Base-by-base conservation (phyloP, 441 rosid species). In the Erysimum cheiri region DNA sequence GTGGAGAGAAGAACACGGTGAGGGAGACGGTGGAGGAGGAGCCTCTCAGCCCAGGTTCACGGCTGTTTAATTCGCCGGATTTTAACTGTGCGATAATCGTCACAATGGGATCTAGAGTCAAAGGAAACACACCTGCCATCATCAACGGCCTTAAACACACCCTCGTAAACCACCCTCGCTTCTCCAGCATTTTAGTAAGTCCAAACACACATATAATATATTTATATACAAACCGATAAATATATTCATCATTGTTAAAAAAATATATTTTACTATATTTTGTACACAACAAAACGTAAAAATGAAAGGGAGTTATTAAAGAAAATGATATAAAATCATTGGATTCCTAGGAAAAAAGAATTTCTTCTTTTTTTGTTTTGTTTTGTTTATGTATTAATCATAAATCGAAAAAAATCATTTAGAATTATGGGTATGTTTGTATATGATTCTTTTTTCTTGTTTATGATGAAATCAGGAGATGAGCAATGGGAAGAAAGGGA, bases 81-180 rank as follows among this genome's bases (percentile, higher is more conserved):
- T 80, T 85, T 68, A 89, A 88, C 72, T 83, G 87, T 31, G 71
- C 85, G 14, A 83, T 88, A 14, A 71, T 92, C 22, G 80, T 84
- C 8, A 71, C 83, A 19, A 31, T 92, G 67, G 96, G 96, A 2
- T 78, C 74, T 67, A 78, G 71, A 53, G 81, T 81, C n/a, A 67
- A 56, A 28, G 69, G 80, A 55, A 52, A 84, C 50, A 83, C 91
- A 3, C 7, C 26, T 14, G 79, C 71, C 24, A 8, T 89, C 41
- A 83, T 80, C 64, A 55, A 71, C 0, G 90, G 93, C 39, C 67
- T 87, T 41, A 43, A 73, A 57, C 77, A 84, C 11, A 83, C 87
- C 39, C 64, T 85, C 72, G 78, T 73, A 24, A 81, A 78, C 43
- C 96, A 89, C 67, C 97, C 96, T 77, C 97, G 97, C 59, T 92